These are phyloP conservation scores for Debaryomyces robertsiae DNA, from an alignment of 1,139 yeast species.

Conservation along the genomic window DNA sequence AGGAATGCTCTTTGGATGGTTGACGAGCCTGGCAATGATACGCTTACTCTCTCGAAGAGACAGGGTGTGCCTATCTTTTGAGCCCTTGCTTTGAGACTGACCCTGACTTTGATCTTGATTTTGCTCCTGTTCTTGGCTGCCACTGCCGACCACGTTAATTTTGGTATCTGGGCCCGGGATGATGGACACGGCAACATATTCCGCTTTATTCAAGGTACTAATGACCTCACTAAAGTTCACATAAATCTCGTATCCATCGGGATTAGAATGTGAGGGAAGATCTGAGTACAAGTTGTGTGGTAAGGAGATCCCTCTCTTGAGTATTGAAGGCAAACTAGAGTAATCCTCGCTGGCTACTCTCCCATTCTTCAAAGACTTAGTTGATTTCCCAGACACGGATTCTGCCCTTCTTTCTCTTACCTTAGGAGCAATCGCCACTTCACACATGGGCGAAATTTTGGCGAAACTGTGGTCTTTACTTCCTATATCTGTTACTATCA, in stretches of 20 bases:
- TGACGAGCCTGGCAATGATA: slow-evolving; percentile 57
- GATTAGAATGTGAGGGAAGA: slow-evolving; percentile 22
- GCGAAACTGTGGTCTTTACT: slow-evolving; percentile 53
- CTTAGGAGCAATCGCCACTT: slow-evolving; percentile 83
- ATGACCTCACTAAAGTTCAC: slow-evolving; percentile 41
- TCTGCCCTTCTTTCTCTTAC: slow-evolving; percentile 42
- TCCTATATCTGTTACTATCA: slow-evolving; percentile 65
- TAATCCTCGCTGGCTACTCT: slow-evolving; percentile 33
- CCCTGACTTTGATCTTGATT: slow-evolving; percentile 11
- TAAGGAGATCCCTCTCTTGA: slow-evolving; percentile 57
- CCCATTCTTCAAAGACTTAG: slow-evolving; percentile 35
- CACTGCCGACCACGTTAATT: slow-evolving; percentile 12
- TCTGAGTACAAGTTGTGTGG: slow-evolving; percentile 47
- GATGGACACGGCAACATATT: slow-evolving; percentile 61
- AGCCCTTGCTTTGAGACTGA: neutral
- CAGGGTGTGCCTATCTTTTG: slow-evolving; percentile 16
- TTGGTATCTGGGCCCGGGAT: slow-evolving; percentile 54
- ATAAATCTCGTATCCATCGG: slow-evolving; percentile 43
- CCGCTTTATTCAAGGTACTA: slow-evolving; percentile 34
- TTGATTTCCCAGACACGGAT: slow-evolving; percentile 25
- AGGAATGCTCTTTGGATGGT: slow-evolving; percentile 37
- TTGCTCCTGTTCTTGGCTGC: slow-evolving; percentile 7
- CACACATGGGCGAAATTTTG: slow-evolving; percentile 69
- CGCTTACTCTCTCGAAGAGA: slow-evolving; percentile 42
- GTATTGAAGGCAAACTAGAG: slow-evolving; percentile 36